Evolutionary conservation across 2,329 filamentous ascomycete species (phyloP).

Genomic region (Beauveria asiatica): DNA sequence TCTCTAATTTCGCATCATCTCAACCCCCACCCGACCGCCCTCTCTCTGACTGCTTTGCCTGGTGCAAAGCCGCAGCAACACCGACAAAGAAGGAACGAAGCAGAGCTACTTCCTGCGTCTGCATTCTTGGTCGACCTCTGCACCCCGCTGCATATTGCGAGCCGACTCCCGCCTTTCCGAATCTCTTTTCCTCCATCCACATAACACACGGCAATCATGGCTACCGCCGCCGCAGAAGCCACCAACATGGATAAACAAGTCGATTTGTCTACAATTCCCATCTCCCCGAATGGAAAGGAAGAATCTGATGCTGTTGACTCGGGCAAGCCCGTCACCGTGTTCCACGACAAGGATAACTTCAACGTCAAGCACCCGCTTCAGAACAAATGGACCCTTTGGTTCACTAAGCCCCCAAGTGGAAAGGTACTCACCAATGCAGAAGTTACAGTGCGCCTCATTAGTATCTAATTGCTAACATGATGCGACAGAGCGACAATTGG

Average conservation of each 20-base stretch:
- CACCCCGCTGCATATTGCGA: slow-evolving; percentile 15
- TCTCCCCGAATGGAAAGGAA: slow-evolving; percentile 52
- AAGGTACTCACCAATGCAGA: slow-evolving; percentile 50
- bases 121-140: slow-evolving; percentile 7
- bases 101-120: slow-evolving; percentile 18
- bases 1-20: slow-evolving; percentile 15
- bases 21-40: slow-evolving; percentile 13
- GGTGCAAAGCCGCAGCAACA: slow-evolving; percentile 28
- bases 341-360: slow-evolving; percentile 98
- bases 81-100: slow-evolving; percentile 19
- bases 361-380: slow-evolving; percentile 98
- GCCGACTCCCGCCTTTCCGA: slow-evolving; percentile 12
- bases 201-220: slow-evolving; percentile 21
- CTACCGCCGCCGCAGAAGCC: slow-evolving; percentile 24
- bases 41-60: slow-evolving; percentile 25
- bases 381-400: slow-evolving; percentile 98
- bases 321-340: slow-evolving; percentile 76
- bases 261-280: slow-evolving; percentile 59
- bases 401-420: slow-evolving; percentile 93
- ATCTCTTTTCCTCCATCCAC: neutral
- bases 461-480: slow-evolving; percentile 16
- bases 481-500: slow-evolving; percentile 87
- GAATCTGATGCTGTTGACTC: slow-evolving; percentile 41
- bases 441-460: slow-evolving; percentile 16
- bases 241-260: slow-evolving; percentile 45